phyloP scores from a whole-genome alignment of 2,329 filamentous ascomycete species.

The Nakataea oryzae region DNA sequence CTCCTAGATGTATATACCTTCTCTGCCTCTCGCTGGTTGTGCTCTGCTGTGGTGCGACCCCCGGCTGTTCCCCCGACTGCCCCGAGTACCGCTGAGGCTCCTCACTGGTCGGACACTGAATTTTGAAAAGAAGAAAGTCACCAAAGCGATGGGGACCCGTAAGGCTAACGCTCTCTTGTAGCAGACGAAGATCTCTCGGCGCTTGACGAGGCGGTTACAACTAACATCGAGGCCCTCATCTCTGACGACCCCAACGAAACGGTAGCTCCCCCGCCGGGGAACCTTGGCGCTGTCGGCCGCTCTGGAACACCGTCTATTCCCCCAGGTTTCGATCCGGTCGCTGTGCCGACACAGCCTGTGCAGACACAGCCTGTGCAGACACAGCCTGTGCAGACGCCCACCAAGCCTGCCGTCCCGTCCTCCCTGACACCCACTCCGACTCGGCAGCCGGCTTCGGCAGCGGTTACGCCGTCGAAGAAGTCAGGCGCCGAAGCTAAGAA shows the following conservation, averaged over 20 bases:
- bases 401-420: conserved; percentile 1
- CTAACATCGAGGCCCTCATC: conserved; percentile 55
- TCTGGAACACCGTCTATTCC: conserved; percentile 28
- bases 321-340: conserved; percentile 28
- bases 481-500: conserved; percentile 25
- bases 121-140: neutral
- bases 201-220: conserved; percentile 49
- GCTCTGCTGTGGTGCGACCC: neutral
- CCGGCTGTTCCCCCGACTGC: neutral
- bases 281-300: conserved; percentile 9
- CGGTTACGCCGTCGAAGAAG: conserved; percentile 11
- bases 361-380: neutral
- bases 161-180: conserved; percentile 30
- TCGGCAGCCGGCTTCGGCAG: conserved; percentile 3
- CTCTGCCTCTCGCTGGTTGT: neutral
- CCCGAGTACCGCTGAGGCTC: neutral
- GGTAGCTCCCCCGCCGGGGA: conserved; percentile 15
- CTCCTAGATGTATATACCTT: conserved; percentile 31
- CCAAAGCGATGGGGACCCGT: no score
- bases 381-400: neutral
- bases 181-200: conserved; percentile 54
- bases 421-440: conserved; percentile 4
- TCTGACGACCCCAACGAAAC: conserved; percentile 38
- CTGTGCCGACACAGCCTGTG: neutral
- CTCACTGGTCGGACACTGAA: neutral